These are phyloP conservation scores for Secale cereale DNA, from an alignment of 176 grass and related monocot genomes.

Conservation along the genomic window DNA sequence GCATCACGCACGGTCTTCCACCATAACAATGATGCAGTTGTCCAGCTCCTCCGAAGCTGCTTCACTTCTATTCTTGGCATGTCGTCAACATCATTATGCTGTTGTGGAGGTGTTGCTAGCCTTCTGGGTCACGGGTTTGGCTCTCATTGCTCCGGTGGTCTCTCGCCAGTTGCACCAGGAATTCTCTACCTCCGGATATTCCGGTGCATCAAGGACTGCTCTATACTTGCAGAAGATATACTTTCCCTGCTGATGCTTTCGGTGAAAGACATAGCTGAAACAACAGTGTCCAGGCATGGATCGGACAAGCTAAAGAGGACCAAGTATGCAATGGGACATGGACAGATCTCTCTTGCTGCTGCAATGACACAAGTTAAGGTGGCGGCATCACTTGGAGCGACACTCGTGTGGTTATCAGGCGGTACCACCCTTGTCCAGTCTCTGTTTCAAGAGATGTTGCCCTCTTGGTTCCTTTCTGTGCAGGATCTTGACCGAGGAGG, in stretches of 20 bases:
- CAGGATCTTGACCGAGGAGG: constrained; percentile 61
- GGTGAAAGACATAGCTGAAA: constrained; percentile 77
- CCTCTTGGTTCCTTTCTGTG: constrained; percentile 80
- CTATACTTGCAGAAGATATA: constrained; percentile 77
- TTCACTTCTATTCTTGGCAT: constrained; percentile 66
- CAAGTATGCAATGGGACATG: constrained; percentile 62
- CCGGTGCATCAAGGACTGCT: constrained; percentile 90
- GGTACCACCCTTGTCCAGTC: constrained; percentile 76
- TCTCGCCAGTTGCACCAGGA: constrained; percentile 88
- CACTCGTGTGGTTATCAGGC: constrained; percentile 80
- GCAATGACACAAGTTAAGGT: constrained; percentile 76
- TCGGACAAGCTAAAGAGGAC: constrained; percentile 60
- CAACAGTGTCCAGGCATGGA: constrained; percentile 40
- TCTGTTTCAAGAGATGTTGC: constrained; percentile 88
- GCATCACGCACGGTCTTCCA: constrained; percentile 95
- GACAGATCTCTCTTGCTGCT: constrained; percentile 62
- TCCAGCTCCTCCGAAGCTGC: constrained; percentile 90
- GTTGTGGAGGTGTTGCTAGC: constrained; percentile 70
- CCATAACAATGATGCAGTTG: constrained; percentile 81
- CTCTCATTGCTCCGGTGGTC: constrained; percentile 82
- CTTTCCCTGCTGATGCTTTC: constrained; percentile 72
- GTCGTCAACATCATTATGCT: constrained; percentile 50
- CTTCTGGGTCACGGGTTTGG: constrained; percentile 92
- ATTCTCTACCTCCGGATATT: constrained; percentile 90
- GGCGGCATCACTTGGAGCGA: constrained; percentile 68